Percentiles rank a stretch among this genome's conserved stretches.
Evolutionary conservation across 257 asterid species (phyloP).

Genomic region (Nicotiana sylvestris): DNA sequence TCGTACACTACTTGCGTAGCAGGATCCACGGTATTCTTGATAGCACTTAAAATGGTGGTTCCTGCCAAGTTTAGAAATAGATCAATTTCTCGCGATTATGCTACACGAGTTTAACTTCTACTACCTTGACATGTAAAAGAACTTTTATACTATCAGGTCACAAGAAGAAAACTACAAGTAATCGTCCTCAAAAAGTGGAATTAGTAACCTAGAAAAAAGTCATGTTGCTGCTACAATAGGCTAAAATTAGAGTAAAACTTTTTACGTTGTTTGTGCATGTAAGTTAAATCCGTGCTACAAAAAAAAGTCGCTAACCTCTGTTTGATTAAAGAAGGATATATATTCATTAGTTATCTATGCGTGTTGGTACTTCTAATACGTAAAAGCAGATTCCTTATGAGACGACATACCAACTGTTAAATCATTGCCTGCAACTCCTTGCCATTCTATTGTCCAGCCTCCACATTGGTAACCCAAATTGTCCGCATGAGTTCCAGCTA

Average conservation of each 20-base stretch:
- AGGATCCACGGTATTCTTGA: slow-evolving; percentile 21
- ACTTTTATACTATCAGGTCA: not conserved
- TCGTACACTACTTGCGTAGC: slow-evolving; percentile 19
- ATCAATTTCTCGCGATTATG: not conserved
- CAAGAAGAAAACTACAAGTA: not conserved
- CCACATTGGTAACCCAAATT: slow-evolving; percentile 37
- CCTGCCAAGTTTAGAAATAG: not conserved
- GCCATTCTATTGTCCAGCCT: slow-evolving; percentile 44
- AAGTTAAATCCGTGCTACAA: not conserved
- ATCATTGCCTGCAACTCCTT: slow-evolving; percentile 27
- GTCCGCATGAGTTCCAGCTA: slow-evolving; percentile 39
- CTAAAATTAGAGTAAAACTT: not conserved
- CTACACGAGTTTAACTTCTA: not conserved
- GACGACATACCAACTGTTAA: slow-evolving; percentile 14
- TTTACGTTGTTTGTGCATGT: not conserved
- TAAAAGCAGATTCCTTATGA: not conserved
- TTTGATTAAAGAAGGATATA: not conserved
- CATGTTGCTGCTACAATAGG: not conserved
- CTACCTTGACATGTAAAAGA: not conserved
- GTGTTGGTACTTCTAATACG: not conserved
- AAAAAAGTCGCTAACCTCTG: not conserved
- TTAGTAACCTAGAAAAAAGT: not conserved
- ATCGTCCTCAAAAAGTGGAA: not conserved
- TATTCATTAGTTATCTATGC: not conserved
- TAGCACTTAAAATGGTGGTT: slow-evolving; percentile 17